Evolutionary conservation across 345 rosid species (phyloP).

Genomic region (Kernera saxatilis): DNA sequence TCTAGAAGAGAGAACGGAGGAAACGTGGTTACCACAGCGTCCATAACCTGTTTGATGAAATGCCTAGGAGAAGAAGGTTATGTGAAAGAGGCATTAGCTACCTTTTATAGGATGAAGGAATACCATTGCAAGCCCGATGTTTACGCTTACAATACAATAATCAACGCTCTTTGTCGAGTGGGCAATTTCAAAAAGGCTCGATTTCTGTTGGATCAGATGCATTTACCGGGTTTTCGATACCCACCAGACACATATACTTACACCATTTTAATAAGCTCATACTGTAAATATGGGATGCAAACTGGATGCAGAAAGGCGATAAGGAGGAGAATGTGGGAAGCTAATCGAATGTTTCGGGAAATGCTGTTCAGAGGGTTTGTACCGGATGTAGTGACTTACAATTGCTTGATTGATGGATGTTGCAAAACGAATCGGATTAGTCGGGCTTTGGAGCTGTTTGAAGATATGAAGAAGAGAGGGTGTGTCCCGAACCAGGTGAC

Average conservation of each 20-base stretch:
- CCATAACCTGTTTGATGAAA: constrained; percentile 88
- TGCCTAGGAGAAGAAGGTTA: constrained; percentile 88
- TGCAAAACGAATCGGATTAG: constrained; percentile 65
- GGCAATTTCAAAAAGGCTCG: constrained; percentile 80
- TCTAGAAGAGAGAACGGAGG: constrained; percentile 30
- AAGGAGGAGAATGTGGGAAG: constrained; percentile 84
- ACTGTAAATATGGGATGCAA: constrained; percentile 69
- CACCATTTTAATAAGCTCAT: constrained; percentile 67
- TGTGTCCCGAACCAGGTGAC: constrained; percentile 70
- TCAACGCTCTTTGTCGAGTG: constrained; percentile 64
- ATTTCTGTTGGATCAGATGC: constrained; percentile 72
- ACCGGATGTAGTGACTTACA: constrained; percentile 79
- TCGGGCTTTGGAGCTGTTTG: constrained; percentile 72
- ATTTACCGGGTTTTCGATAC: constrained; percentile 74
- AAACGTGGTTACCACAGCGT: constrained; percentile 38
- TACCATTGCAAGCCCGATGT: constrained; percentile 74
- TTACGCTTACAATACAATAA: constrained; percentile 63
- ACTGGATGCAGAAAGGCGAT: constrained; percentile 78
- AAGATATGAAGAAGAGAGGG: constrained; percentile 67
- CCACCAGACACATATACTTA: constrained; percentile 67
- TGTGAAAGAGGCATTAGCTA: constrained; percentile 58
- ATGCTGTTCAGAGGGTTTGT: constrained; percentile 77
- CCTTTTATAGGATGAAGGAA: constrained; percentile 71
- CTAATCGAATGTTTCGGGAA: constrained; percentile 73
- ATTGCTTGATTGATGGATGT: constrained; percentile 87